Evolutionary conservation across 2,329 filamentous ascomycete genomes (phyloP), one percentile per base, ranked within the genome.

Genomic region (Cercospora sp.): DNA sequence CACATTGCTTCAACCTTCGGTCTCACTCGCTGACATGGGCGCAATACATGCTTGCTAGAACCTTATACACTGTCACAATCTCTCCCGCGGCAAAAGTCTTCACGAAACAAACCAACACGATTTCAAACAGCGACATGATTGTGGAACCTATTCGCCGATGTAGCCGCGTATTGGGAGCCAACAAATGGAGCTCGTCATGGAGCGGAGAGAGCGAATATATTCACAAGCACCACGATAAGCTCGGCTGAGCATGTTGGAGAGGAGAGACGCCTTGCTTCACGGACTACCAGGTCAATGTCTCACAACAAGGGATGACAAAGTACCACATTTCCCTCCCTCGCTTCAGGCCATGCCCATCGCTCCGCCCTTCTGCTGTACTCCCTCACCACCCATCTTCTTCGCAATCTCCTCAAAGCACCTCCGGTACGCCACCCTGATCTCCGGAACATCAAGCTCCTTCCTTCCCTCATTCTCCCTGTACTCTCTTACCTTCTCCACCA

Each of bases 331-430:
- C 18, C 58, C 58, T 60, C 31, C 58, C 36, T 33, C 3, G 2
- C 20, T 26, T 51, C 45, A 51, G 20, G 45, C 45, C 45, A 51
- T 51, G 18, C 30, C 26, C 13, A 3, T 42, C 58, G 63, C 67
- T 7, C 68, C 68, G 18, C 40, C 68, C 61, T 31, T 58, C 68
- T 67, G 65, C 68, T 69, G 65, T 62, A 67, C 57, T 18, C 28
- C 45, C 26, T 45, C 62, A 45, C 36, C 62, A 51, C 66, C 66
- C 28, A 51, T 51, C 45, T 53, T 67, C 48, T 40, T 57, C 61
- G 30, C 61, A 87, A 90, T 90, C 71, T 87, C 81, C 81, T 86
- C 84, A 79, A 90, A 90, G 79, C 88, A 90, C 73, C 78, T 77
- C 74, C 82, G 80, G 76, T 90, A 90, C 10, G 87, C 88, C 69